Evolutionary conservation across 495 filamentous ascomycete species (phyloP), one percentile per base, ranked within the genome.

Genomic region (Neurospora sp.): DNA sequence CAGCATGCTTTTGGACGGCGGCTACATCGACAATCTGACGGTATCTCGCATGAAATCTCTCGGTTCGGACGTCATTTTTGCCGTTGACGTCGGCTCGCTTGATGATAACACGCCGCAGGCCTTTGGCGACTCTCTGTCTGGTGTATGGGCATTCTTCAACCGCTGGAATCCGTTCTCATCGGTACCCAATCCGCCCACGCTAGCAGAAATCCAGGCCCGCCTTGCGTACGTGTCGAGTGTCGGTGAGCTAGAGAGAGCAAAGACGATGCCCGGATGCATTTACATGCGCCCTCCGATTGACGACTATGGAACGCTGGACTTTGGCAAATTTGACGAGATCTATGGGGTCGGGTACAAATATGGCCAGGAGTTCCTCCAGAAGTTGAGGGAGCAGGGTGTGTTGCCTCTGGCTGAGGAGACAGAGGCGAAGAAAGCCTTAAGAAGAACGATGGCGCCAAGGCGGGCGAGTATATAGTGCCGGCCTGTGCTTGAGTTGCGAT

Each of bases 261-360:
- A 99, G 83, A 89, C 84, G 12, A 92, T 89, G 72, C 87, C 91
- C 0, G 96, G 96, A 7, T 97, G 94, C 79, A 82, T 95, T 31
- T 99, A 98, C 78, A 96, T 98, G 92, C 87, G 96, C 6, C 96
- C 96, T 37, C 96, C 96, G 4, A 91, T 99, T 71, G 96, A 98
- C 77, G 86, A 88, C 7, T 98, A 96, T 72, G 96, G 94, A 0
- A 99, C 96, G 9, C 82, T 99, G 70, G 96, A 98, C 61, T 99
- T 99, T 84, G 92, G 88, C 70, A 97, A 94, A 80, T 98, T 99
- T 81, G 94, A 97, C 73, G 96, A 98, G 84, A 98, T 99, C 73
- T 97, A 95, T 78, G 84, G 90, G 76, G 85, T 97, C 3, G 96
- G 96, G 4, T 97, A 96, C 80, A 83, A 87, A 40, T 98, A 90